These are phyloP conservation scores for Microcera coccophila DNA, from an alignment of 2,329 filamentous ascomycete genomes.

Conservation along the genomic window DNA sequence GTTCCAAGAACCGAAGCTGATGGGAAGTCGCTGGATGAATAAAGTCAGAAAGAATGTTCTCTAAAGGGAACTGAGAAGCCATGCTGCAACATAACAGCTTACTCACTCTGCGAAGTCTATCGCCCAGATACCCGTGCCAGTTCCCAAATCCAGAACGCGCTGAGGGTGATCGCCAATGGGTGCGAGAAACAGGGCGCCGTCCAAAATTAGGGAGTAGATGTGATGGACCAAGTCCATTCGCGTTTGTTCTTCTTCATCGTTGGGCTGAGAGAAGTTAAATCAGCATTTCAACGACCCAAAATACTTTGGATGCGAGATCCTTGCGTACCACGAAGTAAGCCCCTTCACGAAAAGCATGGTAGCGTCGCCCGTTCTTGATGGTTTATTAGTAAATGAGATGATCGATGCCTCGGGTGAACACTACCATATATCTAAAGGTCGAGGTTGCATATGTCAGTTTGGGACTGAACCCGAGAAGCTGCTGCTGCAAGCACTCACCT, in stretches of 20 bases:
- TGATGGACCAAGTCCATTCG: constrained; percentile 9
- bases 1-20: constrained; percentile 17
- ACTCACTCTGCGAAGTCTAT: constrained; percentile 8
- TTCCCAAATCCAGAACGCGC: constrained; percentile 2
- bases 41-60: not conserved
- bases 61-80: not conserved
- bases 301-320: not conserved
- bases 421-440: not conserved
- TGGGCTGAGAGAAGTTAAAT: not conserved
- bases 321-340: not conserved
- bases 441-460: not conserved
- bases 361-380: not conserved
- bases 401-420: not conserved
- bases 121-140: constrained; percentile 5
- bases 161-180: constrained; percentile 1
- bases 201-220: constrained; percentile 1
- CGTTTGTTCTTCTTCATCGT: constrained; percentile 27
- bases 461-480: not conserved
- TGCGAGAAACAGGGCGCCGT: constrained; percentile 1
- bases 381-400: not conserved
- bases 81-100: too few relatives aligned
- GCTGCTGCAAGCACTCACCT: not conserved
- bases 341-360: not conserved
- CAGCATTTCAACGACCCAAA: not conserved
- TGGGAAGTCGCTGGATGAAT: constrained; percentile 9